Percentiles rank a stretch among this genome's conserved stretches.
Evolutionary conservation across 202 grass and related monocot genomes (phyloP).

Genomic region (Hordeum pubiflorum): DNA sequence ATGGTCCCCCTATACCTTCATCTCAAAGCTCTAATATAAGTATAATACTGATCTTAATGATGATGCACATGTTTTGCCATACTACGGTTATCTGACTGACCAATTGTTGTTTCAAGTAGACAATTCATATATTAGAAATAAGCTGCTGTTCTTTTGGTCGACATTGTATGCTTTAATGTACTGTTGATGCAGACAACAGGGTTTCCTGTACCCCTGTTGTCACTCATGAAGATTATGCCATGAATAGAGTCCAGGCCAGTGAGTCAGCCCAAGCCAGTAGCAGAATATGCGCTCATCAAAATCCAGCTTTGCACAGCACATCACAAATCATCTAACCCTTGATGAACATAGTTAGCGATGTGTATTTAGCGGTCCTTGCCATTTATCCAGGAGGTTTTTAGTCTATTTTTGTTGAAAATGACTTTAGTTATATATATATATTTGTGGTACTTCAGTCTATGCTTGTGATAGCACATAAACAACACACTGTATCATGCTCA

Average conservation of each 20-base stretch:
- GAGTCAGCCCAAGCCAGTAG: neutral
- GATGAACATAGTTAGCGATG: neutral
- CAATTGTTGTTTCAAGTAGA: neutral
- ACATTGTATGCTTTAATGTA: neutral
- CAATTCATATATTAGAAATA: neutral
- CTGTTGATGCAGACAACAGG: neutral
- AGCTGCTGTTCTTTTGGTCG: neutral
- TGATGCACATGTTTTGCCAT: neutral
- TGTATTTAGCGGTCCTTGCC: neutral
- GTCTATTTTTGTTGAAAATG: neutral
- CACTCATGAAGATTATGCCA: neutral
- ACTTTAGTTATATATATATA: neutral
- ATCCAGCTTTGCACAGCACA: neutral
- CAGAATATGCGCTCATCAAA: neutral
- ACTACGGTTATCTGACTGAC: neutral
- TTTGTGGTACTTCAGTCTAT: no score
- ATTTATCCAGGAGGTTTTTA: neutral
- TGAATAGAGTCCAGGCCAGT: neutral
- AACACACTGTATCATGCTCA: neutral
- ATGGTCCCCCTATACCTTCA: neutral
- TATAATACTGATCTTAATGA: neutral
- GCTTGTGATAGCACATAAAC: neutral
- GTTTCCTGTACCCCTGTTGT: neutral
- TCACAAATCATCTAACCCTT: neutral
- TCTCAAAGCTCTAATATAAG: neutral